Evolutionary conservation across 352 stramenopile genomes (phyloP).

Genomic region (Pythium phragmiticola): DNA sequence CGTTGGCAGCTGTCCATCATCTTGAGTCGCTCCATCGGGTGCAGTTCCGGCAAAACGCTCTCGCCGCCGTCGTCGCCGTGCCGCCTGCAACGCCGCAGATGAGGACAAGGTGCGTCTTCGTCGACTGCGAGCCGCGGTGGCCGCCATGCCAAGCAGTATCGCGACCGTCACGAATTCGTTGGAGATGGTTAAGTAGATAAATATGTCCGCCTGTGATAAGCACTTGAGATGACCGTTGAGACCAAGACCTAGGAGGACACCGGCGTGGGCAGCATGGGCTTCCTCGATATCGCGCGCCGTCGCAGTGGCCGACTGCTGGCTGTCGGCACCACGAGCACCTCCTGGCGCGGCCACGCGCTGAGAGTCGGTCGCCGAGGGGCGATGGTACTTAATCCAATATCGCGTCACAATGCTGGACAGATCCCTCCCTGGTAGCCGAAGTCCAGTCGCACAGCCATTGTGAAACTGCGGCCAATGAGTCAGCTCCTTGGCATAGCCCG

Average conservation of each 20-base stretch:
- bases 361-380: slow-evolving; percentile 56
- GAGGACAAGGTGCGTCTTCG: slow-evolving; percentile 30
- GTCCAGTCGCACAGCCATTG: slow-evolving; percentile 96
- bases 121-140: slow-evolving; percentile 90
- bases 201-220: slow-evolving; percentile 97
- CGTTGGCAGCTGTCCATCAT: slow-evolving; percentile 18
- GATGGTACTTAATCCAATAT: slow-evolving; percentile 99
- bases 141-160: slow-evolving; percentile 96
- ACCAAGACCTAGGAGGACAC: slow-evolving; percentile 95
- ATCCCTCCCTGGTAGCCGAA: slow-evolving; percentile 80
- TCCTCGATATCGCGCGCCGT: slow-evolving; percentile 63
- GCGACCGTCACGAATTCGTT: slow-evolving; percentile 96
- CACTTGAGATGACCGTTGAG: slow-evolving; percentile 92
- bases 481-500: slow-evolving; percentile 86
- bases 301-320: slow-evolving; percentile 18
- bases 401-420: slow-evolving; percentile 89
- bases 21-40: slow-evolving; percentile 20
- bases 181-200: slow-evolving; percentile 97
- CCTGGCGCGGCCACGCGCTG: slow-evolving; percentile 6
- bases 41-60: slow-evolving; percentile 5
- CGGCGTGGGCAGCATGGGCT: slow-evolving; percentile 90
- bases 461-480: slow-evolving; percentile 98
- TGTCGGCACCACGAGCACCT: not conserved
- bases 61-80: slow-evolving; percentile 11
- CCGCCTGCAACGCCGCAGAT: slow-evolving; percentile 12